Base-by-base conservation (phyloP, 2,329 filamentous ascomycete genomes). In the Stromatinia cepivora region DNA sequence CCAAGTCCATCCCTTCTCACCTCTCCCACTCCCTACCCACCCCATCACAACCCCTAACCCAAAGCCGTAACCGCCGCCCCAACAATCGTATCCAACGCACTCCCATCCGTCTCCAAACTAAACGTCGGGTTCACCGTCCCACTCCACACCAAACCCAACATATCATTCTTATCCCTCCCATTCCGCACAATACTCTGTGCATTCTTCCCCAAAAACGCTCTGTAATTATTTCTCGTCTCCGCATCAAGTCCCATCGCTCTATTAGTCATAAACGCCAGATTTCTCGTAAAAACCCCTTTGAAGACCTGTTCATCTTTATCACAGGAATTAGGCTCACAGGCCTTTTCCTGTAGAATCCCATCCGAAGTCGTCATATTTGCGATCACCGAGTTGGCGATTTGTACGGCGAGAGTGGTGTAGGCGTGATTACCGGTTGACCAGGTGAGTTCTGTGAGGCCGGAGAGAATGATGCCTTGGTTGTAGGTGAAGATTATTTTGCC, bases 211-310 rank as follows among this genome's bases (percentile, higher is more conserved):
- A 70, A 54, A 39, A 70, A 70, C 5, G 10, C 25, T 20, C 39
- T 42, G 48, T 56, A 70, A 9, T n/a, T 48, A 11, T 34, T 17
- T 10, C 53, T 28, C 2, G 64, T 48, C 28, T 54, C 36, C 1
- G 45, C 28, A 8, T 67, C 54, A 1, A 61, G 6, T 0, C 53
- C 53, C 20, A 20, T 72, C 1, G 72, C 74, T 13, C 76, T 67
- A 10, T 79, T 75, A 31, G 90, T 81, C 46, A 93, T 78, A 67
- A 85, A 84, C 46, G 83, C 82, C 28, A 93, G 79, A 75, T 91
- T 91, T 28, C 89, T 84, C 22, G 86, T 82, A 72, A 92, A 91
- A 48, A 92, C 82, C 4, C 90, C 90, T 79, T 93, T 92, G 83
- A 92, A 93, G 75, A 91, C 87, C 46, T 86, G 82, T 1, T 82